phyloP scores from a whole-genome alignment of 1,284 basidiomycete species.

The Ceratobasidium sp. region DNA sequence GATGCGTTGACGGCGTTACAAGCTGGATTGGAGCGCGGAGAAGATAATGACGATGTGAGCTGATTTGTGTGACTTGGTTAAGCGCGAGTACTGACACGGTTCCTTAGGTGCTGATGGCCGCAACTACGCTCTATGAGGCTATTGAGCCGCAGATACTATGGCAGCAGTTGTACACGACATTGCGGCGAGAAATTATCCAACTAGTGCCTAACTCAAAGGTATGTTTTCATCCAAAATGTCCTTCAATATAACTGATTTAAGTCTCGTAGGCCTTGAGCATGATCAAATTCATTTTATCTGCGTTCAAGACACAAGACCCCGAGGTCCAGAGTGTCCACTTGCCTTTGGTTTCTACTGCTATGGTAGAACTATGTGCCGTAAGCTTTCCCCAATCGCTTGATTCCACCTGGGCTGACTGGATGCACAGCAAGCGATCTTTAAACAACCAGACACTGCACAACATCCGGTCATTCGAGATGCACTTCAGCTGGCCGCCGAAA shows the following conservation, averaged over 20 bases:
- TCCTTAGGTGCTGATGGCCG: conserved; percentile 81
- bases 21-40: conserved; percentile 65
- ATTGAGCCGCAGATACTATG: conserved; percentile 91
- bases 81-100: neutral
- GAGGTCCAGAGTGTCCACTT: conserved; percentile 85
- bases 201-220: conserved; percentile 62
- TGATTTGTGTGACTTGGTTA: conserved; percentile 1
- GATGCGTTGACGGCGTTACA: conserved; percentile 82
- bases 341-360: conserved; percentile 75
- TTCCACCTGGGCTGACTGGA: neutral
- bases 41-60: conserved; percentile 74
- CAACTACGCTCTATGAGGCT: conserved; percentile 91
- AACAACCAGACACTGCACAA: neutral
- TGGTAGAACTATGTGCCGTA: conserved; percentile 22
- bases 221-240: conserved; percentile 44
- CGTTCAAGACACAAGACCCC: conserved; percentile 82
- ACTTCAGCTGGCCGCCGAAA: conserved; percentile 67
- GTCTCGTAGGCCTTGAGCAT: conserved; percentile 70
- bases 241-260: neutral
- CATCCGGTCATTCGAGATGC: conserved; percentile 58
- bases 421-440: conserved; percentile 3
- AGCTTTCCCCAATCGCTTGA: neutral
- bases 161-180: conserved; percentile 74
- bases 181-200: conserved; percentile 55
- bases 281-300: conserved; percentile 76